These are phyloP conservation scores for Caloboletus firmus DNA, from an alignment of 1,284 basidiomycete genomes.

Conservation along the genomic window DNA sequence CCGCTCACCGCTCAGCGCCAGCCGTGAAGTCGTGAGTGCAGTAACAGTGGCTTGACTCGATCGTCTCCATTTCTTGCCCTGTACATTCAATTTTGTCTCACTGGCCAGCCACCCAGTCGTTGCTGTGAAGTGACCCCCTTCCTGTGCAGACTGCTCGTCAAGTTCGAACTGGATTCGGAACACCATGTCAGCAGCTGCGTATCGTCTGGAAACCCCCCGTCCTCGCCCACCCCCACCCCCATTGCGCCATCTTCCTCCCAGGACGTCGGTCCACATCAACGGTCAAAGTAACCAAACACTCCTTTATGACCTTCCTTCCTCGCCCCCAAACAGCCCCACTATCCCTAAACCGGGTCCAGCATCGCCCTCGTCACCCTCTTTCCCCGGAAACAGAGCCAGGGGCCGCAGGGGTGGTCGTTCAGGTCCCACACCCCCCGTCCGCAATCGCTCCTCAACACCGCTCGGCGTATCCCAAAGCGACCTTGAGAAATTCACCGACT, in stretches of 20 bases:
- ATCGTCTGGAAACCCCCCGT: slow-evolving; percentile 63
- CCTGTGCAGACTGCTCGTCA: slow-evolving; percentile 5
- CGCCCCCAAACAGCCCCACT: slow-evolving; percentile 51
- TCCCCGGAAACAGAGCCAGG: slow-evolving; percentile 41
- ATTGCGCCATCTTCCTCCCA: slow-evolving; percentile 51
- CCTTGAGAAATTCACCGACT: slow-evolving; percentile 69
- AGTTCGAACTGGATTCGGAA: slow-evolving; percentile 38
- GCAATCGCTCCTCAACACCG: slow-evolving; percentile 65
- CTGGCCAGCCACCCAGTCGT: slow-evolving; percentile 17
- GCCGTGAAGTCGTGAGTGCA: slow-evolving; percentile 8
- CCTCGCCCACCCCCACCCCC: slow-evolving; percentile 64
- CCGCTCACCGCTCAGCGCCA: slow-evolving; percentile 12
- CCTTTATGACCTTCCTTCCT: slow-evolving; percentile 74
- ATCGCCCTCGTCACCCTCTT: slow-evolving; percentile 62
- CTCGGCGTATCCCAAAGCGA: slow-evolving; percentile 57
- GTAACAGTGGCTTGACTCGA: slow-evolving; percentile 4
- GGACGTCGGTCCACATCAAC: slow-evolving; percentile 43
- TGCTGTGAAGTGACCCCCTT: background rate
- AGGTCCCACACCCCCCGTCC: slow-evolving; percentile 48
- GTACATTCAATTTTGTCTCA: slow-evolving; percentile 20
- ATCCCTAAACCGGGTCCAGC: slow-evolving; percentile 36
- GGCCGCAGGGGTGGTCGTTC: slow-evolving; percentile 49
- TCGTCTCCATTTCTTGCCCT: slow-evolving; percentile 13
- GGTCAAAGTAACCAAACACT: slow-evolving; percentile 46
- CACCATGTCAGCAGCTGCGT: slow-evolving; percentile 58